Base-by-base conservation (phyloP, 2,329 filamentous ascomycete genomes). In the Clonostachys solani region DNA sequence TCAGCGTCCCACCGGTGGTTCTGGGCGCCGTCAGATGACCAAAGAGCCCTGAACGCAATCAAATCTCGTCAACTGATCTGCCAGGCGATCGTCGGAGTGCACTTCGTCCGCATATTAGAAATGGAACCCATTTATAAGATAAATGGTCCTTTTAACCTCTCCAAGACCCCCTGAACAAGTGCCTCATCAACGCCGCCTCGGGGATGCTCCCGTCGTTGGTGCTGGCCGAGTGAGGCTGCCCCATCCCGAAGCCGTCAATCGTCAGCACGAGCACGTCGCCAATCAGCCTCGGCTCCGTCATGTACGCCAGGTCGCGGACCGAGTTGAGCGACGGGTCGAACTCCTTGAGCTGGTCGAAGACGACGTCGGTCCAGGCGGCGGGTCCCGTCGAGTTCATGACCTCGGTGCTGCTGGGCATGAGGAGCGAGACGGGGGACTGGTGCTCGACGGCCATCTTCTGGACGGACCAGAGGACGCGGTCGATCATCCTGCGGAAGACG, bases 341-440 rank as follows among this genome's bases (percentile, higher is more conserved):
- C 35, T 49, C 43, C 43, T 54, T 54, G 40, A 64, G 47, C 46
- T 61, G 52, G 37, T 56, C 50, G 10, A 59, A 60, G 19, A 65
- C 55, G n/a, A 59, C 56, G 18, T 61, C 61, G 12, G 60, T 61
- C 52, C 56, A 65, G 2, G 59, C 55, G n/a, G 58, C 56, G 1
- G 62, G 61, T 0, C 62, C 61, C 2, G 62, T 61, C 15, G 59
- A 57, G 45, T 54, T 61, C 54, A 63, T 56, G 6, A 63, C 58
- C 33, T 64, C 59, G 44, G 57, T 45, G 47, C 54, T 38, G 36
- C 36, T 18, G 23, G 23, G 23, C 23, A 29, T 29, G 23, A 29
- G 23, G 23, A 29, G 23, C 9, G 23, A 29, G 23, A 29, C 23
- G 23, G 23, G 23, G 23, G 23, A 29, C 23, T 29, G 23, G 23